These are phyloP conservation scores for Phytophthora aleatoria DNA, from an alignment of 352 stramenopile species.

Conservation along the genomic window DNA sequence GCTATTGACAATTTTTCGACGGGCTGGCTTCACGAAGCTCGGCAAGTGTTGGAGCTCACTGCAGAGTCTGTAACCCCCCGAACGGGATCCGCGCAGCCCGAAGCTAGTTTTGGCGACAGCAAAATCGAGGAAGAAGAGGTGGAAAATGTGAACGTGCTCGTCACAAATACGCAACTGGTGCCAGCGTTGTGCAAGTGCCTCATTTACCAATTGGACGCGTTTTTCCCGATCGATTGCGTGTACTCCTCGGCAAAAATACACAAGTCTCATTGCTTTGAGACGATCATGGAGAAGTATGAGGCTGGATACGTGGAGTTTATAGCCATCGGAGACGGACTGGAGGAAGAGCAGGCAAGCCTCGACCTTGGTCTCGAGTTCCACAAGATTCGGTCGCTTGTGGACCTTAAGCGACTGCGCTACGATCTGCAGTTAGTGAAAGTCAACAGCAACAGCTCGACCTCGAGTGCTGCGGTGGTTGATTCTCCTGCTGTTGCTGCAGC, in stretches of 20 bases:
- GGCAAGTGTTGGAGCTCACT: conserved; percentile 65
- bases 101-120: conserved; percentile 5
- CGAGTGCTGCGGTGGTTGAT: conserved; percentile 6
- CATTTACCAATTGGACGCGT: conserved; percentile 79
- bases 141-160: conserved; percentile 76
- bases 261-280: conserved; percentile 82
- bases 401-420: conserved; percentile 65
- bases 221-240: conserved; percentile 75
- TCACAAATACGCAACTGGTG: conserved; percentile 84
- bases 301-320: conserved; percentile 63
- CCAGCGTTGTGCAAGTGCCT: conserved; percentile 85
- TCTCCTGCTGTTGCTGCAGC: conserved; percentile 11
- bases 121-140: conserved; percentile 33
- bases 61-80: conserved; percentile 9
- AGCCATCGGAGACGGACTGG: conserved; percentile 74
- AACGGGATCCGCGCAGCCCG: neutral
- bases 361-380: conserved; percentile 72
- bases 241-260: conserved; percentile 83
- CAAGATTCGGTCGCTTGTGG: conserved; percentile 71
- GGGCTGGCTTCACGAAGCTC: conserved; percentile 67
- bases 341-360: conserved; percentile 79
- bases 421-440: conserved; percentile 54
- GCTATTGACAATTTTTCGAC: conserved; percentile 78
- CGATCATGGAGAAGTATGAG: conserved; percentile 65
- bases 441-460: conserved; percentile 15